Evolutionary conservation across 2,329 filamentous ascomycete genomes (phyloP).

Genomic region (Penicillium paneum): DNA sequence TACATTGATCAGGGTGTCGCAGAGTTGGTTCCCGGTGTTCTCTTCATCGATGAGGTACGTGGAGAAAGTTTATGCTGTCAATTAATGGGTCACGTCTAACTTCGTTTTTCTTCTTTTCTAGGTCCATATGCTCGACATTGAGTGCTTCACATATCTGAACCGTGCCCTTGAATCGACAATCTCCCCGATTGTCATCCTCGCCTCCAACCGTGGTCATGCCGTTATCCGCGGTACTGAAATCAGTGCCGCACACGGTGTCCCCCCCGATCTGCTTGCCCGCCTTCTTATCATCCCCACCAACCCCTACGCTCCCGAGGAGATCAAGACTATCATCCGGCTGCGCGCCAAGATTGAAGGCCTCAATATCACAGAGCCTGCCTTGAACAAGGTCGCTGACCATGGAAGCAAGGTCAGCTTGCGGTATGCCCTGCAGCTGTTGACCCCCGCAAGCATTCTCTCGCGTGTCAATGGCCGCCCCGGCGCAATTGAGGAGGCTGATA

Average conservation of each 20-base stretch:
- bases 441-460: conserved; percentile 85
- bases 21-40: conserved; percentile 93
- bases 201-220: conserved; percentile 92
- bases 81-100: conserved; percentile 19
- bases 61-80: not conserved
- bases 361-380: conserved; percentile 72
- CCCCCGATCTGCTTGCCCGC: conserved; percentile 86
- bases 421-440: conserved; percentile 89
- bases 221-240: conserved; percentile 82
- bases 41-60: conserved; percentile 95
- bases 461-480: conserved; percentile 74
- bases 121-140: conserved; percentile 99
- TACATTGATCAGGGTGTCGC: conserved; percentile 98
- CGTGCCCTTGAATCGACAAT: conserved; percentile 93
- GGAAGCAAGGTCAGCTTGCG: conserved; percentile 85
- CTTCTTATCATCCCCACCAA: conserved; percentile 95
- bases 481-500: conserved; percentile 69
- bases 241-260: conserved; percentile 86
- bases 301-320: conserved; percentile 82
- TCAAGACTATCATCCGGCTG: conserved; percentile 85
- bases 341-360: conserved; percentile 79
- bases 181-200: conserved; percentile 93
- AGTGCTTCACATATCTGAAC: conserved; percentile 99
- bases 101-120: conserved; percentile 37
- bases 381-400: conserved; percentile 82